Percentiles rank a stretch among this genome's conserved stretches.
These are phyloP conservation scores for Keithomyces neogunnii DNA, from an alignment of 2,329 filamentous ascomycete species.

Conservation along the genomic window DNA sequence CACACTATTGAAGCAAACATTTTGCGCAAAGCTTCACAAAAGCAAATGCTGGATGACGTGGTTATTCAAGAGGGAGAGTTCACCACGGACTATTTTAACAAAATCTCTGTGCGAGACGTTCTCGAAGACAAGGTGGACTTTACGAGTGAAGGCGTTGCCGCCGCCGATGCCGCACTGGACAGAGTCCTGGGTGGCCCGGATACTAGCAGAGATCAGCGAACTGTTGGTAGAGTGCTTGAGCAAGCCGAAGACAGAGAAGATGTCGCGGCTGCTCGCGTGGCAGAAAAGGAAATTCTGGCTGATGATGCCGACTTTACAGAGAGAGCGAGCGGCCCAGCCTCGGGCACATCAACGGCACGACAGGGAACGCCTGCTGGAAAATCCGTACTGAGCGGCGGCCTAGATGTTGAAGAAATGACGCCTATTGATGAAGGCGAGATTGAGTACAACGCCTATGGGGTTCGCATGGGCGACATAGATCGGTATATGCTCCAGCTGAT, in stretches of 20 bases:
- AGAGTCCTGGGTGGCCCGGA: conserved; percentile 64
- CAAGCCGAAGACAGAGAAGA: conserved; percentile 91
- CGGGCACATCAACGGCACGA: conserved; percentile 40
- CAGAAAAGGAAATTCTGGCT: conserved; percentile 80
- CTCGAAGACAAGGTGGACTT: conserved; percentile 50
- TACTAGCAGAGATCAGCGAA: conserved; percentile 51
- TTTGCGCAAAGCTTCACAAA: conserved; percentile 90
- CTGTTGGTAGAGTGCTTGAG: conserved; percentile 66
- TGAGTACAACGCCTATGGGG: conserved; percentile 53
- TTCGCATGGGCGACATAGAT: conserved; percentile 54
- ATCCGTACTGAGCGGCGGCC: conserved; percentile 23
- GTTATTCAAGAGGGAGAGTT: conserved; percentile 98
- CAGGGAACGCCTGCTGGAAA: conserved; percentile 41
- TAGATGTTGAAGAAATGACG: conserved; percentile 20
- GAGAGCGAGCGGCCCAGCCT: conserved; percentile 37
- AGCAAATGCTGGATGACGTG: conserved; percentile 94
- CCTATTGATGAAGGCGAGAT: conserved; percentile 24
- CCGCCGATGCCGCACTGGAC: conserved; percentile 77
- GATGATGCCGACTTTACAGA: conserved; percentile 82
- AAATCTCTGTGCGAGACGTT: conserved; percentile 62
- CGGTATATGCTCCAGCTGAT: conserved; percentile 68
- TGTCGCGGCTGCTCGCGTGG: conserved; percentile 75
- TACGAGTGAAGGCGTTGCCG: conserved; percentile 47
- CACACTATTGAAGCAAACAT: conserved; percentile 98
- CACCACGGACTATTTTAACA: conserved; percentile 92